Conservation (phyloP, 2,329 filamentous ascomycete species). For the Davidsoniella eucalypti region DNA sequence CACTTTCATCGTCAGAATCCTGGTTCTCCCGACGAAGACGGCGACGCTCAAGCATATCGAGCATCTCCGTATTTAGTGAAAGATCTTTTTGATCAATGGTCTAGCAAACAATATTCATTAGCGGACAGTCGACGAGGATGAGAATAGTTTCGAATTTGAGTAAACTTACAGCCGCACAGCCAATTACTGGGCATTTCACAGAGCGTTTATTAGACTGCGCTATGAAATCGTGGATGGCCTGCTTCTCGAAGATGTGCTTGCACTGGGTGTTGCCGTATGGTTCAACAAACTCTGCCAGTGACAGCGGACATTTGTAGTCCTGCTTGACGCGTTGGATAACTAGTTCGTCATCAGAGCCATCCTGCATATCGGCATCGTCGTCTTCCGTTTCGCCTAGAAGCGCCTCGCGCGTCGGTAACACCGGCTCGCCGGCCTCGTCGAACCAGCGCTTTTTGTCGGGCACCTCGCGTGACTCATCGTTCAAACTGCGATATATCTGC, state of each 20-base stretch:
- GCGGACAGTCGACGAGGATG: not conserved
- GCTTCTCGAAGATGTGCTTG: constrained; percentile 56
- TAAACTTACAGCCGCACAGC: constrained; percentile 36
- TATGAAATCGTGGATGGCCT: constrained; percentile 41
- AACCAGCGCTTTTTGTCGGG: constrained; percentile 41
- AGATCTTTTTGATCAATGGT: constrained; percentile 2
- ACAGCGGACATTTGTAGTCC: constrained; percentile 54
- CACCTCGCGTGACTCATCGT: constrained; percentile 32
- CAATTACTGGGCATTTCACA: constrained; percentile 6
- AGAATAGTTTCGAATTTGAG: too few relatives aligned
- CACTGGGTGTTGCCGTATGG: constrained; percentile 52
- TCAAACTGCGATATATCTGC: constrained; percentile 37
- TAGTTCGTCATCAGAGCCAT: constrained; percentile 51
- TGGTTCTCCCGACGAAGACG: not conserved
- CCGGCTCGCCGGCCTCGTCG: constrained; percentile 27
- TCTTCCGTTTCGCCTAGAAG: constrained; percentile 17
- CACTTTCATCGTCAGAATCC: constrained; percentile 7
- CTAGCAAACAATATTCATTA: not conserved
- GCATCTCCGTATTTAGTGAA: constrained; percentile 2
- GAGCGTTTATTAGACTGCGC: constrained; percentile 33
- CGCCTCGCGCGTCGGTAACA: constrained; percentile 15
- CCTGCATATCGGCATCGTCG: constrained; percentile 28
- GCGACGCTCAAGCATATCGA: constrained; percentile 5
- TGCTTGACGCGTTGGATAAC: constrained; percentile 46
- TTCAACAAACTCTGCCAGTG: constrained; percentile 44